phyloP scores from a whole-genome alignment of 2,329 filamentous ascomycete species.

The Aspergillaceae sp. region DNA sequence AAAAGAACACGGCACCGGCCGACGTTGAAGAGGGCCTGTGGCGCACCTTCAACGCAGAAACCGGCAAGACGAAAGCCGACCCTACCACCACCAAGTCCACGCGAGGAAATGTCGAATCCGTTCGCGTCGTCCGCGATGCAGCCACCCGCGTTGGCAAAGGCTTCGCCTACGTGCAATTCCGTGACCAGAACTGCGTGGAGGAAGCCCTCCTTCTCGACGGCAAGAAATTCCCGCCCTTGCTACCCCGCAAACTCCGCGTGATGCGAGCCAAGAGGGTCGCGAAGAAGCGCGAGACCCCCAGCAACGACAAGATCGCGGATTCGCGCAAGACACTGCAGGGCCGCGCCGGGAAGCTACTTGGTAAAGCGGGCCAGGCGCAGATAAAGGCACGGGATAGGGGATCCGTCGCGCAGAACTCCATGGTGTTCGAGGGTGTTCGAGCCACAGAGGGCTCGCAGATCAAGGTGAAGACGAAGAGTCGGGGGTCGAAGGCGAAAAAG shows the following conservation, averaged over 20 bases:
- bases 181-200: conserved; percentile 81
- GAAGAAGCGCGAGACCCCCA: conserved; percentile 30
- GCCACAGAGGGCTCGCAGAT: conserved; percentile 27
- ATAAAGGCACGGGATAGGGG: conserved; percentile 21
- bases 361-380: conserved; percentile 31
- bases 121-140: conserved; percentile 81
- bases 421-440: conserved; percentile 40
- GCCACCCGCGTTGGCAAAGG: conserved; percentile 92
- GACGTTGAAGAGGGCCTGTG: conserved; percentile 78
- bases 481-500: conserved; percentile 33
- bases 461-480: conserved; percentile 31
- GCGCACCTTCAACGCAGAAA: conserved; percentile 34
- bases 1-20: conserved; percentile 66
- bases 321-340: conserved; percentile 30
- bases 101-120: conserved; percentile 78
- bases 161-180: conserved; percentile 95
- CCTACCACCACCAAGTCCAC: conserved; percentile 23
- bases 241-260: conserved; percentile 81
- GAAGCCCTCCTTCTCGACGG: conserved; percentile 78
- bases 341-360: conserved; percentile 31
- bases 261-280: conserved; percentile 68
- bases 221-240: conserved; percentile 88
- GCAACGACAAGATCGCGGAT: conserved; percentile 14
- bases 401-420: conserved; percentile 23
- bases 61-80: conserved; percentile 16